Conservation (phyloP, 1,284 basidiomycete genomes). For the Apiotrichum mycotoxinovorans region DNA sequence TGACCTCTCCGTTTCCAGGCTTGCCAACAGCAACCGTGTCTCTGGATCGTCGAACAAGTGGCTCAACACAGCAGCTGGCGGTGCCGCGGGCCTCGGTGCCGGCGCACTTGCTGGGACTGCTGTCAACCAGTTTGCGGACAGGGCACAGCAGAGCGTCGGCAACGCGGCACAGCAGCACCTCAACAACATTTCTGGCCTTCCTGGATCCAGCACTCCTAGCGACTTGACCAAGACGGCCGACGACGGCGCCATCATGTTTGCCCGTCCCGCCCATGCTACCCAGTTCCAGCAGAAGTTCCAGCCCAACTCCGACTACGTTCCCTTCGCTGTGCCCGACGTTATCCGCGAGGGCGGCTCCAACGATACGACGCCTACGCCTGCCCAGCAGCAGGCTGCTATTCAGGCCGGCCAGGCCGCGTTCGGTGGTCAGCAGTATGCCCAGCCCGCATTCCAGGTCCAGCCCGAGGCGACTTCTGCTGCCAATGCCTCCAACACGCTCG, state of each 20-base stretch:
- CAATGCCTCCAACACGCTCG: not conserved
- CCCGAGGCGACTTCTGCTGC: too few relatives aligned
- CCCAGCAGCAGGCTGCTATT: not conserved
- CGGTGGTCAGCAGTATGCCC: not conserved
- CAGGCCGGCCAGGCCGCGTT: not conserved
- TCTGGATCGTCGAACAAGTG: not conserved
- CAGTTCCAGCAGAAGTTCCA: not conserved
- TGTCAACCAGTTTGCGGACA: not conserved
- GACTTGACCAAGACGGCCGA: not conserved
- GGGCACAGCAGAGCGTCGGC: not conserved
- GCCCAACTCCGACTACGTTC: conserved; percentile 1
- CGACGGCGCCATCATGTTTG: not conserved
- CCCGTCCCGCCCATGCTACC: not conserved
- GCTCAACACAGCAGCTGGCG: not conserved
- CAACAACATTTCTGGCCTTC: too few relatives aligned
- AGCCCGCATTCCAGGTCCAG: not conserved
- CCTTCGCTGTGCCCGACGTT: not conserved
- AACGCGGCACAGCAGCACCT: not conserved
- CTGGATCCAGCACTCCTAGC: not conserved
- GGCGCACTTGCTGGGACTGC: not conserved
- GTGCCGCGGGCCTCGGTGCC: not conserved
- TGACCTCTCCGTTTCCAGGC: not conserved
- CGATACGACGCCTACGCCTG: not conserved
- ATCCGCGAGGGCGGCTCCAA: not conserved
- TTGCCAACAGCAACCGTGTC: not conserved